Percentiles rank a stretch among this genome's conserved stretches.
These are phyloP conservation scores for Aspergillus sp. DNA, from an alignment of 2,329 filamentous ascomycete genomes.

Conservation along the genomic window DNA sequence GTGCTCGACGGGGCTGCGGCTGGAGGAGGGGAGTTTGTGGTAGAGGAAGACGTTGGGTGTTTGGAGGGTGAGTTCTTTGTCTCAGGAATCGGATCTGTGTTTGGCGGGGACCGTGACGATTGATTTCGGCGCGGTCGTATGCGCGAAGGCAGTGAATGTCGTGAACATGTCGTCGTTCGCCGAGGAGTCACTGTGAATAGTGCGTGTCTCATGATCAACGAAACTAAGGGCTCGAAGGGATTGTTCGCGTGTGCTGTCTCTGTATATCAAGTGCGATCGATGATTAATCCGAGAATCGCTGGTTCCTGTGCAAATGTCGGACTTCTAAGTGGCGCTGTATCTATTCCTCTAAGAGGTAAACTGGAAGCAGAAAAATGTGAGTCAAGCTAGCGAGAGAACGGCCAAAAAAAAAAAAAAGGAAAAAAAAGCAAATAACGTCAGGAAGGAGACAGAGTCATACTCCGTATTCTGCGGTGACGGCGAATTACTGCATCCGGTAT, in stretches of 20 bases:
- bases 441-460: background rate
- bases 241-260: background rate
- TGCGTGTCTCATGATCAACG: constrained; percentile 12
- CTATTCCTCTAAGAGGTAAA: background rate
- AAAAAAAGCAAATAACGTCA: background rate
- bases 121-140: constrained; percentile 13
- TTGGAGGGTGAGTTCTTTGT: constrained; percentile 5
- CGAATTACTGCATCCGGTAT: background rate
- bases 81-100: constrained; percentile 5
- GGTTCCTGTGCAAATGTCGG: background rate
- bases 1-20: constrained; percentile 22
- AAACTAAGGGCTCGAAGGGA: background rate
- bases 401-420: background rate
- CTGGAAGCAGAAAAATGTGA: background rate
- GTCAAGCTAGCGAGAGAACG: background rate
- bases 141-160: constrained; percentile 6
- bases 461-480: background rate
- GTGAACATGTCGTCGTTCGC: constrained; percentile 9
- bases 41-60: constrained; percentile 6
- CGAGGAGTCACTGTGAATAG: constrained; percentile 8
- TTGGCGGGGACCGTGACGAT: constrained; percentile 7
- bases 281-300: background rate
- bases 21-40: constrained; percentile 12
- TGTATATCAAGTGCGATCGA: background rate
- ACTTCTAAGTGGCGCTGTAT: background rate